A percentile compares a stretch with the other conserved stretches of the same genome.
Conservation (phyloP, 2,329 filamentous ascomycete genomes). For the Pseudocercospora pini-densiflorae region DNA sequence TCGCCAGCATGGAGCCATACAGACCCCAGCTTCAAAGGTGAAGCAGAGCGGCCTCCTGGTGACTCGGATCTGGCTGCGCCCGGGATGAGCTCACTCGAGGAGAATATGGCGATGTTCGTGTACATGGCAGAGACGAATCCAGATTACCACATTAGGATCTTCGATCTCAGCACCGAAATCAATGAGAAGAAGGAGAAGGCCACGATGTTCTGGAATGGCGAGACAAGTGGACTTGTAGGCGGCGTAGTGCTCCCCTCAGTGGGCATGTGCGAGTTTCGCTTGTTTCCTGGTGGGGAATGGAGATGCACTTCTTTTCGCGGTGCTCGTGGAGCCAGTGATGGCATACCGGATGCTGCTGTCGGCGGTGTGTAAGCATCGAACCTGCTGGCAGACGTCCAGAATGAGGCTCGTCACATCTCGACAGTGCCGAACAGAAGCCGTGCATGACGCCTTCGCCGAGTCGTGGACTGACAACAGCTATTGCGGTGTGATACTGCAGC, state of each 20-base stretch:
- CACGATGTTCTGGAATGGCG: conserved; percentile 15
- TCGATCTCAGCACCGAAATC: conserved; percentile 15
- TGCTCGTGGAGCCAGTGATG: conserved; percentile 11
- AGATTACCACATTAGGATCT: conserved; percentile 8
- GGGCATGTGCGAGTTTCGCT: conserved; percentile 15
- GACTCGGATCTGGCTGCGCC: conserved; percentile 3
- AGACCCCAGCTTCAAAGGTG: conserved; percentile 4
- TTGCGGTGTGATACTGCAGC: background rate
- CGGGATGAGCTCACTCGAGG: conserved; percentile 10
- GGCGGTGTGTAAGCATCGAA: background rate
- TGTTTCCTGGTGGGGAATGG: conserved; percentile 15
- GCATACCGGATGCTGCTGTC: conserved; percentile 1
- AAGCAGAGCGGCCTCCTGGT: conserved; percentile 8
- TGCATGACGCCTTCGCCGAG: background rate
- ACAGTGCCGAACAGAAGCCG: background rate
- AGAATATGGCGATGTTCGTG: conserved; percentile 15
- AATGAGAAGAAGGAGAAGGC: conserved; percentile 18
- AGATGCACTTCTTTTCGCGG: conserved; percentile 12
- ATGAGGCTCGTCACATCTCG: too few relatives aligned
- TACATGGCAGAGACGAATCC: conserved; percentile 7
- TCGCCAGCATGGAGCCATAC: conserved; percentile 12
- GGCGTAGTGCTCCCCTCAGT: conserved; percentile 11
- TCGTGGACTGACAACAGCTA: background rate
- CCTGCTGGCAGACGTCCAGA: background rate
- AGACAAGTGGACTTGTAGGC: conserved; percentile 6